Base-by-base conservation (phyloP, 768 basidiomycete species). In the Ephemerocybe angulata region DNA sequence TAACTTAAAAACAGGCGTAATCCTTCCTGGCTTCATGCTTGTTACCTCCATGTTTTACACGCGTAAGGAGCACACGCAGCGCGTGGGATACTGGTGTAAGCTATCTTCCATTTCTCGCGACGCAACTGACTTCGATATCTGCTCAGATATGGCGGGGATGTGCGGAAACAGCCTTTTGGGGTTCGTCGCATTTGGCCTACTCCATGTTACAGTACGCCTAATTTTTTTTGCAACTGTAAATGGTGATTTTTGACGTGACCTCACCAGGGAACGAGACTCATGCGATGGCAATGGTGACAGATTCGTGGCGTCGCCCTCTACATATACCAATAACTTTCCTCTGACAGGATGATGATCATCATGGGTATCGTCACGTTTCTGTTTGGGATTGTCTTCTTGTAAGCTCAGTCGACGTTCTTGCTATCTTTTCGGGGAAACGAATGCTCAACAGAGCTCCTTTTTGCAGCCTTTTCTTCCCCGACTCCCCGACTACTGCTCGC, bases 21-120 rank as follows among this genome's bases (percentile, higher is more conserved):
- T 87, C 59, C 89, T 88, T 0, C 84, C 89, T 1, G 88, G 87
- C 0, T 88, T 90, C 66, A 68, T 90, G 78, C 85, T 90, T 50
- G 83, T 89, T 54, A 87, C 75, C 35, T 81, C 84, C 27, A 88
- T 89, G 87, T 90, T 89, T 61, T 89, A 89, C 60, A 88, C 86
- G 0, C 78, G 85, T 48, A 81, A 67, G 6, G 88, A 90, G 60
- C 85, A 87, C 62, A 88, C 85, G 0, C 57, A 79, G 35, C 72
- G 88, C 11, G 80, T 89, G 19, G 87, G 88, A 3, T 88, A 87
- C 62, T 89, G 86, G 86, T 88, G 87, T 88, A 65, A 69, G 86
- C 71, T 19, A 29, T 15, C 29, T 25, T 12, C 21, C 38, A 8
- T 19, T 33, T 37, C 62, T 11, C 24, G 12, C 19, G 3, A 13